Evolutionary conservation across 257 asterid genomes (phyloP).

Genomic region (Gentiana straminea): DNA sequence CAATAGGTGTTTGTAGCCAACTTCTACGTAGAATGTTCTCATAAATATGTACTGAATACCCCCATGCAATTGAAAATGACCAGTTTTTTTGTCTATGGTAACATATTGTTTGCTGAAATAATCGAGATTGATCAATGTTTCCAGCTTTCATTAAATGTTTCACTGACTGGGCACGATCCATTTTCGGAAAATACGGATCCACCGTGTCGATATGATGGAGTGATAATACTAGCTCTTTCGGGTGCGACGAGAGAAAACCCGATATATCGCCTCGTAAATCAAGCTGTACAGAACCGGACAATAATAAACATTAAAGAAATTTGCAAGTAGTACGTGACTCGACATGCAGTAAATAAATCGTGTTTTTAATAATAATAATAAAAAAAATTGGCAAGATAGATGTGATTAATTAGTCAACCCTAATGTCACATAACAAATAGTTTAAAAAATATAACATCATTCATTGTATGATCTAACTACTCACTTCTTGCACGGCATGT

Average conservation of each 20-base stretch:
- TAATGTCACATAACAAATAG: too few relatives aligned
- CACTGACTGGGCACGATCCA: conserved; percentile 31
- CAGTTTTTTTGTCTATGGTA: conserved; percentile 34
- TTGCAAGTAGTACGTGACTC: too few relatives aligned
- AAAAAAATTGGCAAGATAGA: too few relatives aligned
- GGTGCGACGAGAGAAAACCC: conserved; percentile 60
- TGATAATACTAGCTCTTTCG: conserved; percentile 44
- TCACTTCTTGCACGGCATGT: too few relatives aligned
- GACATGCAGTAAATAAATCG: too few relatives aligned
- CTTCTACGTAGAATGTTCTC: conserved; percentile 46
- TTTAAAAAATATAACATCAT: too few relatives aligned
- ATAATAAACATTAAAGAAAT: too few relatives aligned
- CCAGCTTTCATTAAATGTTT: conserved; percentile 72
- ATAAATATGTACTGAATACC: conserved; percentile 57
- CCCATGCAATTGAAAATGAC: conserved; percentile 79
- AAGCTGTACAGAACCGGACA: too few relatives aligned
- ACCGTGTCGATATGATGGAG: conserved; percentile 65
- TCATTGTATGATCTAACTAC: too few relatives aligned
- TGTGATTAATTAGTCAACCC: too few relatives aligned
- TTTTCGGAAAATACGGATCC: conserved; percentile 52
- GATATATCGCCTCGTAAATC: conserved; percentile 61
- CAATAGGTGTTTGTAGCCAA: conserved; percentile 44
- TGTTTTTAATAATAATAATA: too few relatives aligned
- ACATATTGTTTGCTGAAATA: conserved; percentile 71
- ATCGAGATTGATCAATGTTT: conserved; percentile 46